Base-by-base conservation (phyloP, 352 stramenopile genomes). In the Pythium dissimile region DNA sequence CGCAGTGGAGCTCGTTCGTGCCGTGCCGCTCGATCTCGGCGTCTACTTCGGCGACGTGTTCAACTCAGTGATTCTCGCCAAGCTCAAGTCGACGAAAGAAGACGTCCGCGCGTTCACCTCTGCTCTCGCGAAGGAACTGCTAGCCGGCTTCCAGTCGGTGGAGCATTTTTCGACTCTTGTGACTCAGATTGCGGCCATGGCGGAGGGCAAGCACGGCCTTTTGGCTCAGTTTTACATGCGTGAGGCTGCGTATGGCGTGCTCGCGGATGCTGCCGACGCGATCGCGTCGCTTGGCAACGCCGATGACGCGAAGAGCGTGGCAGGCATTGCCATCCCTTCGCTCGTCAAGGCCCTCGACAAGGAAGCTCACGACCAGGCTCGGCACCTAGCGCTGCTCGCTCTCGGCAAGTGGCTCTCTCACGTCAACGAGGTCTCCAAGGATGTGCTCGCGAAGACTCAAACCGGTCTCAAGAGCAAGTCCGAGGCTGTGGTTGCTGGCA, bases 221-320 rank as follows among this genome's bases (percentile, higher is more conserved):
- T 63, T 95, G 28, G 86, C 86, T n/a, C 86, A 95, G 61, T 95
- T 94, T 39, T 95, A 94, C 63, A 81, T 89, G 67, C 82, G 86
- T 32, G 80, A 93, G 49, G 80, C 80, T 3, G 77, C 69, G 28
- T 94, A 82, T 28, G 67, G 66, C n/a, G 80, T 87, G 43, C 64
- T 95, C 1, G 73, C 69, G 5, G 64, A 88, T n/a, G 70, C 84
- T 1, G 77, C 73, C 0, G 77, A 87, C n/a, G 51, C 62, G 1
- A 58, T 64, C 0, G 21, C 21, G 4, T 41, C 62, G 26, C 39
- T 77, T 2, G 52, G 54, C 3, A 66, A 32, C 15, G 54, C 51
- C 0, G 69, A 71, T 3, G 60, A 84, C 5, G 66, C 74, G 32
- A 65, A 79, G 53, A 54, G 66, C 9, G 82, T 91, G n/a, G 76